Evolutionary conservation across 495 filamentous ascomycete species (phyloP), one percentile per base, ranked within the genome.

Genomic region (Chaetomidium leptoderma): DNA sequence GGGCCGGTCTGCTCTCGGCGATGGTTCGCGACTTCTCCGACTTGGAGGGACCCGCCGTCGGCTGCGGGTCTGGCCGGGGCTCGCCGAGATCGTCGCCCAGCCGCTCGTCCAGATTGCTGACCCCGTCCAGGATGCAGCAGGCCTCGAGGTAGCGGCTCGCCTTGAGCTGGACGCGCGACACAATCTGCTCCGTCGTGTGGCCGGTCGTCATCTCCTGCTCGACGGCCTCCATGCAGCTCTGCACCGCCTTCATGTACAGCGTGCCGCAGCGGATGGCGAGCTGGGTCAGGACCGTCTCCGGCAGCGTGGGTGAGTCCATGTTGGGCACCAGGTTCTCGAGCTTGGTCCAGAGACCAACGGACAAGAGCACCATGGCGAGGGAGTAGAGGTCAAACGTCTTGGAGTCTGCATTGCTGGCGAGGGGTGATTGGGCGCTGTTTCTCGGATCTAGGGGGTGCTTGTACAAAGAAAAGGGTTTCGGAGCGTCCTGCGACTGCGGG

Each of bases 301-400:
- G 65, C 2, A 80, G 58, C 2, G 62, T 60, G 3, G 73, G 68
- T 0, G 67, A 67, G 7, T 63, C 57, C n/a, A 63, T 44, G 33
- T 67, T 64, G 27, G 77, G 68, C 30, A 80, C 78, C 3, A 88
- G 74, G 53, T 83, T 80, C 35, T 81, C 76, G 36, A 95, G 77
- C 3, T 87, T 85, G n/a, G 82, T 84, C 92, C 92, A 97, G 1
- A 96, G 76, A 26, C 91, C 92, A 56, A 97, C 86, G 54, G 95
- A 92, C 29, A 96, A 71, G 11, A 97, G 76, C 13, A 96, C 76
- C 63, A 96, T 81, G 35, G 89, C 91, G 3, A 97, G 74, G 4
- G 89, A 87, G 67, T 95, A 96, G 0, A 95, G 77, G 64, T 97
- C 92, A 62, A 91, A 85, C 1, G 85, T 82, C 72, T 78, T 78